Conservation (phyloP, 2,329 filamentous ascomycete genomes). For the Penicillium sp. region DNA sequence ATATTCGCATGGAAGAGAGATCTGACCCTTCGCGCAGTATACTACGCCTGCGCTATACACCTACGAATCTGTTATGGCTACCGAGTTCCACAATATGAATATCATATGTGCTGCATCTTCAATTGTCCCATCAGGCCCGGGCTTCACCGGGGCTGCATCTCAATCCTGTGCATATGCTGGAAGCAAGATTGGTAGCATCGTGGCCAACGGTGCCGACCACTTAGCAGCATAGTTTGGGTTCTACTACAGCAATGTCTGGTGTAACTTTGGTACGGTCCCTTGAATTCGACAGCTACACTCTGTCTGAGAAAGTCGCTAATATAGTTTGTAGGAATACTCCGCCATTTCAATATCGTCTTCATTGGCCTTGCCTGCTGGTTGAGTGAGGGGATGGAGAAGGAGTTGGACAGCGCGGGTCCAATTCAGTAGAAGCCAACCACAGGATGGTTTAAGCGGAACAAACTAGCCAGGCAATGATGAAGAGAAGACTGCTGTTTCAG, state of each 20-base stretch:
- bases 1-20: not conserved
- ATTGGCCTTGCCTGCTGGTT: slow-evolving; percentile 67
- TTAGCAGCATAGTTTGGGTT: slow-evolving; percentile 53
- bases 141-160: slow-evolving; percentile 51
- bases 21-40: slow-evolving; percentile 38
- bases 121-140: slow-evolving; percentile 59
- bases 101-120: slow-evolving; percentile 59
- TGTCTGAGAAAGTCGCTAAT: not conserved
- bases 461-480: slow-evolving; percentile 22
- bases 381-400: slow-evolving; percentile 66
- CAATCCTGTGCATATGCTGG: slow-evolving; percentile 62
- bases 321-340: slow-evolving; percentile 55
- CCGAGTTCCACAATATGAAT: slow-evolving; percentile 59
- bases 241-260: slow-evolving; percentile 59
- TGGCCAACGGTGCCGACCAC: slow-evolving; percentile 57
- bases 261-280: slow-evolving; percentile 63
- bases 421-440: slow-evolving; percentile 66
- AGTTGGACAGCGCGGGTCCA: slow-evolving; percentile 60
- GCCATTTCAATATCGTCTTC: slow-evolving; percentile 71
- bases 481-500: slow-evolving; percentile 31
- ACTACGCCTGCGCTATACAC: slow-evolving; percentile 55
- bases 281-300: no score
- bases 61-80: slow-evolving; percentile 65
- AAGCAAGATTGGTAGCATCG: slow-evolving; percentile 51
- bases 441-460: slow-evolving; percentile 23